Conservation (phyloP, 2,329 filamentous ascomycete species). For the Talaromyces rugulosus region DNA sequence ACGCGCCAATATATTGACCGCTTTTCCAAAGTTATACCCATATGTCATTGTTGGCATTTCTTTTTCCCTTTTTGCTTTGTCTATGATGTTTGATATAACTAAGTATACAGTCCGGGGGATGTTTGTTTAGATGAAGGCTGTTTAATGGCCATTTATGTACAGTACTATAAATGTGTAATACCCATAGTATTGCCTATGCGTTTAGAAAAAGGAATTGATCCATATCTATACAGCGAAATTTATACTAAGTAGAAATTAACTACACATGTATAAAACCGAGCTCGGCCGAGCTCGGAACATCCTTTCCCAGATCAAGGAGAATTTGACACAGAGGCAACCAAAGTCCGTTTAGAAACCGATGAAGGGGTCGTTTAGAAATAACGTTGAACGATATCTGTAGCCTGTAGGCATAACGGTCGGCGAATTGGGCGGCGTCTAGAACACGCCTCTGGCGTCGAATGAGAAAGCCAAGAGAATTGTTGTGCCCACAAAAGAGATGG, state of each 20-base stretch:
- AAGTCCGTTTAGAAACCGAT: no score
- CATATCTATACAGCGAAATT: not conserved
- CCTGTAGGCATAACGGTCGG: no score
- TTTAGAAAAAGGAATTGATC: no score
- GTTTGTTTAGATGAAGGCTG: not conserved
- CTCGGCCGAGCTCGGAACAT: not conserved
- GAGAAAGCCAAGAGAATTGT: no score
- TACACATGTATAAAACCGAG: not conserved
- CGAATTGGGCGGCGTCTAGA: no score
- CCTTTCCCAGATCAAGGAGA: no score
- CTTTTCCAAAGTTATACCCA: not conserved
- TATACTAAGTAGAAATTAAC: no score
- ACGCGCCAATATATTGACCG: conserved; percentile 10
- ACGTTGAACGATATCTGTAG: no score
- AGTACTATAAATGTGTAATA: not conserved
- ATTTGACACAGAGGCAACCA: no score
- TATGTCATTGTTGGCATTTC: not conserved
- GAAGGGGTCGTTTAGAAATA: no score
- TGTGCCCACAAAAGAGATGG: no score
- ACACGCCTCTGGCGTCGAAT: no score
- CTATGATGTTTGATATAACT: not conserved
- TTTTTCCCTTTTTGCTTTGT: not conserved
- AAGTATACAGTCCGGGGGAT: not conserved
- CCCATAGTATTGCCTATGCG: not conserved
- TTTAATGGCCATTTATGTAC: not conserved